Base-by-base conservation (phyloP, 805 yeast genomes). In the Lipomyces yamadae region DNA sequence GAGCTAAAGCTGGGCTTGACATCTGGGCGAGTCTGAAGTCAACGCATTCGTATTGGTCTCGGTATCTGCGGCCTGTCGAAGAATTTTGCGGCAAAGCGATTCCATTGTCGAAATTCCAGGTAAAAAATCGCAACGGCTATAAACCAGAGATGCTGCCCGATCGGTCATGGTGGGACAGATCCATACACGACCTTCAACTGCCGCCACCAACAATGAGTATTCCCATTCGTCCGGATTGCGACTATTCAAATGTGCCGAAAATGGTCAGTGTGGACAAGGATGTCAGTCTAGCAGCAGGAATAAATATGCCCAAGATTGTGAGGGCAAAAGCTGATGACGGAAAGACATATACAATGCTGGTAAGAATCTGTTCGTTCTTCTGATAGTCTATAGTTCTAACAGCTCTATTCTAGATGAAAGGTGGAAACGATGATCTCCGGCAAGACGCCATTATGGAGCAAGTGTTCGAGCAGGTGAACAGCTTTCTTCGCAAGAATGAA, bases 391-490 rank as follows among this genome's bases (percentile, higher is more conserved):
- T 39, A 7, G 6, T 18, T 58, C 32, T 58, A 50, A 64, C 10
- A 18, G 52, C 15, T 32, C 33, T 3, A 11, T 33, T 33, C 29
- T 7, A 63, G 70, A 56, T 68, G 70, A 95, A 95, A 75, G 91
- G 91, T 33, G 92, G 96, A 4, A 84, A 91, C 8, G 99, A 95
- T 78, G 99, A 95, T 78, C 79, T 95, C 61, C 81, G 98, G 61
- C 99, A 96, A 78, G 99, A 95, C 78, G 90, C 97, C 0, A 91
- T 95, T 64, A 96, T 95, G 99, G 96, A 94, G 76, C 98, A 95
- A 75, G 98, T 94, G 1, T 95, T 96, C 76, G 89, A 84, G 29
- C 91, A 92, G 73, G 97, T 92, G 15, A 92, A 93, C 74, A 77
- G 81, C 13, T 83, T 92, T 48, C 82, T 94, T 63, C 76, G 72